phyloP scores from a whole-genome alignment of 2,329 filamentous ascomycete species.

The Stemphylium vesicarium region DNA sequence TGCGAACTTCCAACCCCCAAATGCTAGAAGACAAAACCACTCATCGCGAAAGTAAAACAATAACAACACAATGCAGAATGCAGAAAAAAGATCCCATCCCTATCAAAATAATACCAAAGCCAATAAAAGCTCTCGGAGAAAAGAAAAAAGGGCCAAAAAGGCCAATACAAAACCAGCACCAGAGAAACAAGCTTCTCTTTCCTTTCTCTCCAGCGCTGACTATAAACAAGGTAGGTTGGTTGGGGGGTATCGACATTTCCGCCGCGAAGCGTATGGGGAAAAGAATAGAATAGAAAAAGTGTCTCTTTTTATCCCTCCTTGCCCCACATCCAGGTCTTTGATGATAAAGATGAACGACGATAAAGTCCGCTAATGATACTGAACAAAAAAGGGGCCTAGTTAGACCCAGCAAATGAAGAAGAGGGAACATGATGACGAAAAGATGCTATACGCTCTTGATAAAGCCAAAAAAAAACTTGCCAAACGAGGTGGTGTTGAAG shows the following conservation, averaged over 20 bases:
- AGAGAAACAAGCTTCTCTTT: neutral
- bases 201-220: neutral
- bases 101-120: no score
- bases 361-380: neutral
- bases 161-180: neutral
- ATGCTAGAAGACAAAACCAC: no score
- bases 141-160: neutral
- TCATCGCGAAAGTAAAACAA: no score
- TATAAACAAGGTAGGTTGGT: neutral
- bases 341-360: neutral
- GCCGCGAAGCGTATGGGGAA: constrained; percentile 38
- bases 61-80: no score
- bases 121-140: no score
- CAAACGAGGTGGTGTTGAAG: constrained; percentile 14
- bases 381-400: neutral
- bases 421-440: neutral
- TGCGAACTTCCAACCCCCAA: no score
- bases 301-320: no score
- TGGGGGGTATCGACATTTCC: constrained; percentile 43
- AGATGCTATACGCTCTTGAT: constrained; percentile 25
- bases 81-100: no score
- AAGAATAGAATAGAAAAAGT: neutral
- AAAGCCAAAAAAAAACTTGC: constrained; percentile 14
- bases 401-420: no score
- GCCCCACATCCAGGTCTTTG: constrained; percentile 11